Evolutionary conservation across 805 yeast species (phyloP).

Genomic region (Naumovozyma dairenensis): DNA sequence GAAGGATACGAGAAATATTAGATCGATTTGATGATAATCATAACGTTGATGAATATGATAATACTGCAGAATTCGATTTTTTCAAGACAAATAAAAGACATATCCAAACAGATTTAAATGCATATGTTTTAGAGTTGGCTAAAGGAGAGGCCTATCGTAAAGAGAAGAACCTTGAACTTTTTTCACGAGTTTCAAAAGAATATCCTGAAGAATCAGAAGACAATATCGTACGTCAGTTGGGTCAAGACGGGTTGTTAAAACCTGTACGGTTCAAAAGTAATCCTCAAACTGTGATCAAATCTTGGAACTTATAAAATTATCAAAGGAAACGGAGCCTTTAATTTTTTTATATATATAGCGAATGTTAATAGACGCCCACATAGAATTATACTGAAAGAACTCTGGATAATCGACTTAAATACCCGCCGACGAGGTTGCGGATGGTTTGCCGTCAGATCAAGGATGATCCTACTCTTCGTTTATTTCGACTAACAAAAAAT

Average conservation of each 20-base stretch:
- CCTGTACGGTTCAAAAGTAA: constrained; percentile 19
- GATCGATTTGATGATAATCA: constrained; percentile 12
- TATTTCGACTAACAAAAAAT: too few relatives aligned
- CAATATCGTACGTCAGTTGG: constrained; percentile 16
- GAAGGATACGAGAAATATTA: constrained; percentile 17
- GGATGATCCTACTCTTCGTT: too few relatives aligned
- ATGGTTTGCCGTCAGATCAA: too few relatives aligned
- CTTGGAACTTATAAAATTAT: too few relatives aligned
- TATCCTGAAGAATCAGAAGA: constrained; percentile 9
- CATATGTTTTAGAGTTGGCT: constrained; percentile 21
- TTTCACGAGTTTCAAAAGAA: constrained; percentile 7
- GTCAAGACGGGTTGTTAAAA: constrained; percentile 14
- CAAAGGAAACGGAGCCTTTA: background rate
- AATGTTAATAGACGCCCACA: too few relatives aligned
- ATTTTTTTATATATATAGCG: too few relatives aligned
- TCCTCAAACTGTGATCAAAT: constrained; percentile 14
- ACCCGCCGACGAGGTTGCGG: too few relatives aligned
- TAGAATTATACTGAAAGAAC: too few relatives aligned
- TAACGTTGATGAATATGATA: constrained; percentile 7
- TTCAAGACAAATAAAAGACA: constrained; percentile 5
- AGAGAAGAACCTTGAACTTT: constrained; percentile 12
- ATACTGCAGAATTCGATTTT: constrained; percentile 10
- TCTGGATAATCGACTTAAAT: too few relatives aligned
- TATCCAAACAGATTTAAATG: constrained; percentile 14
- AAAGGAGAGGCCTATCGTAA: constrained; percentile 13